A percentile compares a stretch with the other conserved stretches of the same genome.
phyloP scores from a whole-genome alignment of 2,329 filamentous ascomycete genomes.

The Fusarium torreyae region DNA sequence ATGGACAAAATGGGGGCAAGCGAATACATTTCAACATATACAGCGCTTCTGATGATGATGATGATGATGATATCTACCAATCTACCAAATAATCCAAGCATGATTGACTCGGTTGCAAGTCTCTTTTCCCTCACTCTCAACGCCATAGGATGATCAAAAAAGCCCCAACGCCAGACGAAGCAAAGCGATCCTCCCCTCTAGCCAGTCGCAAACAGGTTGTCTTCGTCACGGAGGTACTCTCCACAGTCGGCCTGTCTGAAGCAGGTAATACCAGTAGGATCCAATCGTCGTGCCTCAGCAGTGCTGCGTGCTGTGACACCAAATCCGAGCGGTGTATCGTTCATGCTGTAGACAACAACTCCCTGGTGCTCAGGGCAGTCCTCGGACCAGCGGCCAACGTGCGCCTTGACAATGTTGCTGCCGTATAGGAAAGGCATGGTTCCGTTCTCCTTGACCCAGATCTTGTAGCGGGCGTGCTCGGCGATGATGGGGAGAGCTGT shows the following conservation, averaged over 20 bases:
- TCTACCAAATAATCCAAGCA: conserved; percentile 45
- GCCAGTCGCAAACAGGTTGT: conserved; percentile 73
- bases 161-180: conserved; percentile 49
- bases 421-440: conserved; percentile 99
- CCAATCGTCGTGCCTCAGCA: conserved; percentile 84
- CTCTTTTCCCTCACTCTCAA: conserved; percentile 41
- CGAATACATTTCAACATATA: conserved; percentile 44
- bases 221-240: conserved; percentile 91
- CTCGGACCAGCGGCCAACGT: conserved; percentile 86
- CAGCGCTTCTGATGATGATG: conserved; percentile 41
- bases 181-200: conserved; percentile 46
- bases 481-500: conserved; percentile 90
- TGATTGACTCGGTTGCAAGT: conserved; percentile 32
- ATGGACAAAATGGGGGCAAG: conserved; percentile 37
- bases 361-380: conserved; percentile 96
- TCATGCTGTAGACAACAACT: conserved; percentile 91
- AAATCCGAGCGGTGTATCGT: conserved; percentile 94
- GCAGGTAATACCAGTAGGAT: conserved; percentile 89
- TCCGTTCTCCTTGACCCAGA: conserved; percentile 96
- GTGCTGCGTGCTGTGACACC: conserved; percentile 92
- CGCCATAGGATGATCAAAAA: conserved; percentile 43
- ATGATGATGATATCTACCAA: conserved; percentile 40
- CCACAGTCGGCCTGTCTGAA: conserved; percentile 96
- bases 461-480: conserved; percentile 93
- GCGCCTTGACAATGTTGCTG: conserved; percentile 82